These are phyloP conservation scores for Bromus sterilis DNA, from an alignment of 176 grass and related monocot species.

Conservation along the genomic window DNA sequence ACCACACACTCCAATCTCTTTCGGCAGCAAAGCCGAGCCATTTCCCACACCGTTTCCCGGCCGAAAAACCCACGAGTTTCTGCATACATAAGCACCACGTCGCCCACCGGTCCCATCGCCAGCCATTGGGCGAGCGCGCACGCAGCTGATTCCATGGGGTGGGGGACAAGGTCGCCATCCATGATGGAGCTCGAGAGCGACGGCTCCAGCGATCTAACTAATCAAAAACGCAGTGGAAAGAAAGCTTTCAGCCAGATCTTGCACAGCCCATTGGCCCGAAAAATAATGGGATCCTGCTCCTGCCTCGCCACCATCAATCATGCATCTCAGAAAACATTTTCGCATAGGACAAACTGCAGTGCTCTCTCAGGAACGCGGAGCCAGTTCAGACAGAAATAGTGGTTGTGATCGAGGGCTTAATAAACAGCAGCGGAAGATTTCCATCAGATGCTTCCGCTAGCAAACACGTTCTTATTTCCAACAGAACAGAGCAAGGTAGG, in stretches of 20 bases:
- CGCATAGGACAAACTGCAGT: background rate
- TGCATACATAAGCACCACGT: background rate
- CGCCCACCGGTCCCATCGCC: background rate
- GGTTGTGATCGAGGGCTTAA: conserved; percentile 16
- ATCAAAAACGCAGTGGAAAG: background rate
- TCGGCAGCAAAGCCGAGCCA: background rate
- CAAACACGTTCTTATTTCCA: conserved; percentile 26
- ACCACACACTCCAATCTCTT: background rate
- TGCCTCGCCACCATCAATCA: background rate
- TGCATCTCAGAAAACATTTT: background rate
- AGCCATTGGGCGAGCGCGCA: conserved; percentile 5
- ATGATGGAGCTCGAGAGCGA: conserved; percentile 34
- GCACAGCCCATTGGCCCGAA: background rate
- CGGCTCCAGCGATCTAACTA: background rate
- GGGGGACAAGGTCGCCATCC: conserved; percentile 21
- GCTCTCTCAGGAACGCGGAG: background rate
- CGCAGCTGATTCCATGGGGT: conserved; percentile 18
- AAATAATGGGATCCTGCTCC: conserved; percentile 17
- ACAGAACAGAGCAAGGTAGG: conserved; percentile 25
- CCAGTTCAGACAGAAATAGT: background rate
- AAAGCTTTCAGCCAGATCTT: conserved; percentile 29
- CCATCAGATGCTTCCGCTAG: conserved; percentile 16
- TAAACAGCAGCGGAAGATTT: background rate
- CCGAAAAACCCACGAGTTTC: background rate
- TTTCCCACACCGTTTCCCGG: background rate